Evolutionary conservation across 2,329 filamentous ascomycete genomes (phyloP), one percentile per base, ranked within the genome.

Genomic region (Ploettnerulaceae sp.): DNA sequence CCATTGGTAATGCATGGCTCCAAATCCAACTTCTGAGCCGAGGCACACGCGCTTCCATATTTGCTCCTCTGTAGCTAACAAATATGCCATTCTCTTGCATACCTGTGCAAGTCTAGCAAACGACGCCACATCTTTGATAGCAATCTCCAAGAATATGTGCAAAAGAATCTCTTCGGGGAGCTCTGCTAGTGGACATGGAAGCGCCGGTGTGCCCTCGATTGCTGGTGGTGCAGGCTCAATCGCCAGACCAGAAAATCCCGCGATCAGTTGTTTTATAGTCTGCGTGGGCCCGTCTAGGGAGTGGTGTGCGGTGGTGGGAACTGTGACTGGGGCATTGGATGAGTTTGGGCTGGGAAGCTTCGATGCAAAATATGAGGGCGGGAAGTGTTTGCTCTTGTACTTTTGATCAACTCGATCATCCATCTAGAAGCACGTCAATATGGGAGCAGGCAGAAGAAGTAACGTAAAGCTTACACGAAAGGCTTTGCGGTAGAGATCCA

Each of bases 351-450:
- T 61, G 17, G 41, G 44, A 46, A 48, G 47, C 56, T 60, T 82
- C 52, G 74, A 68, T 53, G 71, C 68, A 56, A 70, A 72, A 25
- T 65, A 68, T 7, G 77, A 75, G 29, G 79, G 73, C 20, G 90
- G 85, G 61, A 93, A 96, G 68, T 97, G 83, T 69, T 97, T 97
- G 61, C 88, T 84, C 60, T 87, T 86, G 70, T 96, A 98, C 47
- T 78, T 75, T 59, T 87, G 80, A 65, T 98, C 89, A 42, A 98
- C 91, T 11, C 75, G 72, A 46, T 82, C 75, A 64, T 97, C 93
- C 67, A 98, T 79, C 84, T 91, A 56, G 7, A 47, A 12, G 15
- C 25, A 5, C 44, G 21, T n/a, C 52, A 50, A 47, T 61, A 33
- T 54, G 38, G 45, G 31, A 15, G 25, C 12, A 14, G 24, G 7